Evolutionary conservation across 768 basidiomycete species (phyloP).

Genomic region (Ramaria rubella): DNA sequence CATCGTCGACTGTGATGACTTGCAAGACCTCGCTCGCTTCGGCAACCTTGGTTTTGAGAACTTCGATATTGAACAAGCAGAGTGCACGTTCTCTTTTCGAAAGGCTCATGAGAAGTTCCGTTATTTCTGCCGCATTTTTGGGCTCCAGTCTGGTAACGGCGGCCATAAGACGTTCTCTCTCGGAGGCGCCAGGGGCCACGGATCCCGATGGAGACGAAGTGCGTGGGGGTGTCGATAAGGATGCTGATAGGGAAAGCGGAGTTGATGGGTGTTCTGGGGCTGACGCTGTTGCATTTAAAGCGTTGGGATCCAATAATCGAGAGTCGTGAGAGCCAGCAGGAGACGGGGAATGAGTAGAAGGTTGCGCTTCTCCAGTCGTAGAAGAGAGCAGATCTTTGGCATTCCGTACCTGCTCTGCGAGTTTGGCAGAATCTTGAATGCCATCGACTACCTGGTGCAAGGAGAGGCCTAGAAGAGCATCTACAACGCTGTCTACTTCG

Average conservation of each 20-base stretch:
- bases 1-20: conserved; percentile 39
- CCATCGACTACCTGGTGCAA: conserved; percentile 71
- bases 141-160: conserved; percentile 60
- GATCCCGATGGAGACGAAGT: conserved; percentile 72
- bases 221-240: conserved; percentile 74
- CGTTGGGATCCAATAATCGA: conserved; percentile 54
- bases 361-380: conserved; percentile 14
- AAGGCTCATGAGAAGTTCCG: conserved; percentile 76
- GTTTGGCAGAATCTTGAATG: conserved; percentile 61
- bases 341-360: conserved; percentile 18
- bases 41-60: conserved; percentile 66
- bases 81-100: conserved; percentile 85
- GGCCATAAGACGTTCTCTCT: conserved; percentile 65
- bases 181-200: conserved; percentile 51
- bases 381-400: conserved; percentile 24
- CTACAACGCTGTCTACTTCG: conserved; percentile 61
- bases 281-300: conserved; percentile 67
- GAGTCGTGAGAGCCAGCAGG: conserved; percentile 64
- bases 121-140: conserved; percentile 53
- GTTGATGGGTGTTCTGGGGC: conserved; percentile 90
- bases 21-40: conserved; percentile 82
- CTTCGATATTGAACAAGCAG: conserved; percentile 84
- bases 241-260: conserved; percentile 69
- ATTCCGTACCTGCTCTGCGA: conserved; percentile 55
- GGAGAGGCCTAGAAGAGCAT: conserved; percentile 61